phyloP scores from a whole-genome alignment of 2,329 filamentous ascomycete genomes.

The Cordyceps tenuipes region DNA sequence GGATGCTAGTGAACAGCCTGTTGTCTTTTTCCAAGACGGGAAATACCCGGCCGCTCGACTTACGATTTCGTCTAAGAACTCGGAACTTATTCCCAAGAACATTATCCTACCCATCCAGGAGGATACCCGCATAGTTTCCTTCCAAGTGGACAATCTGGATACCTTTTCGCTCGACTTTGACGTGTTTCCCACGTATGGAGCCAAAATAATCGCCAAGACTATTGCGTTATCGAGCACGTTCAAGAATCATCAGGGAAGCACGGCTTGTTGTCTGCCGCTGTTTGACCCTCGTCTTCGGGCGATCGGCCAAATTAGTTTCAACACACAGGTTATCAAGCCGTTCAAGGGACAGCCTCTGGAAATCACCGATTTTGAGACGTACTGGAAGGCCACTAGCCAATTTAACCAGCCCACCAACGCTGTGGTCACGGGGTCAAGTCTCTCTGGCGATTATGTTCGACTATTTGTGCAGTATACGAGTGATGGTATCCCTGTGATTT shows the following conservation, averaged over 20 bases:
- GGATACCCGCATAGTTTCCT: conserved; percentile 85
- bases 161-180: conserved; percentile 95
- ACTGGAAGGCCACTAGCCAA: conserved; percentile 97
- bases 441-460: conserved; percentile 91
- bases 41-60: conserved; percentile 93
- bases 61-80: conserved; percentile 93
- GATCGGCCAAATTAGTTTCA: conserved; percentile 90
- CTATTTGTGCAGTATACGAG: conserved; percentile 87
- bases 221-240: conserved; percentile 87
- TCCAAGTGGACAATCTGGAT: conserved; percentile 90
- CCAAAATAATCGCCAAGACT: conserved; percentile 93
- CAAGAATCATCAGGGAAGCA: conserved; percentile 63
- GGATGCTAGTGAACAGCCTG: conserved; percentile 62
- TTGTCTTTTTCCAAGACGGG: conserved; percentile 93
- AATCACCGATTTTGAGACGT: conserved; percentile 96
- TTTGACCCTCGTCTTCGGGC: conserved; percentile 87
- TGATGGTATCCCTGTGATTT: conserved; percentile 79
- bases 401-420: conserved; percentile 72
- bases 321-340: conserved; percentile 92
- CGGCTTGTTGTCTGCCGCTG: conserved; percentile 74
- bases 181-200: conserved; percentile 93
- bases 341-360: conserved; percentile 88
- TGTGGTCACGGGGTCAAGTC: conserved; percentile 86
- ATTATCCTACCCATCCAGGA: conserved; percentile 93
- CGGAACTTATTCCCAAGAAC: conserved; percentile 92